Evolutionary conservation across 1,139 yeast species (phyloP).

Genomic region (Suzukiozyma palmioleophila): DNA sequence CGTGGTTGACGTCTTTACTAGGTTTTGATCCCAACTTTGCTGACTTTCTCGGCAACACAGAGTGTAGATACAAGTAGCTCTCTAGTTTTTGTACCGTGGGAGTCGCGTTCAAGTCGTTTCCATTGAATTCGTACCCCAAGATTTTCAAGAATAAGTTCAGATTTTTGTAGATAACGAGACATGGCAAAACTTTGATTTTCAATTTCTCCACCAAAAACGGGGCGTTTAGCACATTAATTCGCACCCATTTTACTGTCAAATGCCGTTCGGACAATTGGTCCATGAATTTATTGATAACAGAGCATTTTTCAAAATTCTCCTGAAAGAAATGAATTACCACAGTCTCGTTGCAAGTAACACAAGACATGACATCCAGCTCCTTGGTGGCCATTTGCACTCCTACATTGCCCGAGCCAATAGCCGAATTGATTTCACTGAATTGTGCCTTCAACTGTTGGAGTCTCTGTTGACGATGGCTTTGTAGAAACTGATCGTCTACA

Average conservation of each 20-base stretch:
- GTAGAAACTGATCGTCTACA: slow-evolving; percentile 21
- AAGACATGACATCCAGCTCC: slow-evolving; percentile 56
- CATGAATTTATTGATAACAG: slow-evolving; percentile 50
- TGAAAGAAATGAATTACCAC: slow-evolving; percentile 65
- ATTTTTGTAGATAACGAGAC: slow-evolving; percentile 55
- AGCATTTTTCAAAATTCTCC: slow-evolving; percentile 57
- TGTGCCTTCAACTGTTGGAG: slow-evolving; percentile 45
- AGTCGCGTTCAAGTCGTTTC: slow-evolving; percentile 24
- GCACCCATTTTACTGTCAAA: slow-evolving; percentile 48
- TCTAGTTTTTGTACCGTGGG: slow-evolving; percentile 42
- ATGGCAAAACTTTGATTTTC: slow-evolving; percentile 64
- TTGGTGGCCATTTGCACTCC: slow-evolving; percentile 32
- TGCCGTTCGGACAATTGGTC: slow-evolving; percentile 48
- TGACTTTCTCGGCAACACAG: slow-evolving; percentile 12
- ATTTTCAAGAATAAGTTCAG: slow-evolving; percentile 58
- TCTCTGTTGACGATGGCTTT: slow-evolving; percentile 45
- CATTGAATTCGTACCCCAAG: slow-evolving; percentile 65
- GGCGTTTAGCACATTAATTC: slow-evolving; percentile 59
- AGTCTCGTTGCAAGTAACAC: slow-evolving; percentile 38
- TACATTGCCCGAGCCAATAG: slow-evolving; percentile 25
- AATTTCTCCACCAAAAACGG: slow-evolving; percentile 69
- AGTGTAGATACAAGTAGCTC: slow-evolving; percentile 27
- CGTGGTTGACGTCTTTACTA: background rate
- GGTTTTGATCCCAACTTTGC: background rate
- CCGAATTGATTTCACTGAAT: slow-evolving; percentile 35